phyloP scores from a whole-genome alignment of 345 rosid species.

The Ceriops tagal region DNA sequence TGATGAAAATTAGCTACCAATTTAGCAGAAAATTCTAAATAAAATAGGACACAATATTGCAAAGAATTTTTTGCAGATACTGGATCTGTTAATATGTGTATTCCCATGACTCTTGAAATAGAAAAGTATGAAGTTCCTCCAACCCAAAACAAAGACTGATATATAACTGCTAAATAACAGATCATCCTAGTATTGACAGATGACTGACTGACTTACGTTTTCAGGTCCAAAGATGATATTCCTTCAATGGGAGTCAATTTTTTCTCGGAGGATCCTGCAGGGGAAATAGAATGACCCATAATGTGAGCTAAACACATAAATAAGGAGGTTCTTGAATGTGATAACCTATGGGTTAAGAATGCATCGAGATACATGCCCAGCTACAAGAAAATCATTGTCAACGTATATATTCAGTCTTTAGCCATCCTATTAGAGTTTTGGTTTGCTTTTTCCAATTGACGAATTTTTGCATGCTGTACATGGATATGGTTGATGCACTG shows the following conservation, averaged over 20 bases:
- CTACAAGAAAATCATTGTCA: slow-evolving; percentile 4
- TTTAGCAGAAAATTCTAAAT: slow-evolving; percentile 12
- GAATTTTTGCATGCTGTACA: background rate
- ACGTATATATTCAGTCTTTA: too few relatives aligned
- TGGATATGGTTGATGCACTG: background rate
- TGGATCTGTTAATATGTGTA: background rate
- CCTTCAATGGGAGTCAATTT: slow-evolving; percentile 57
- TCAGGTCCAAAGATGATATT: slow-evolving; percentile 55
- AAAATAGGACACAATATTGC: background rate
- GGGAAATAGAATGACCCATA: slow-evolving; percentile 8
- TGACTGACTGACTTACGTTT: slow-evolving; percentile 60
- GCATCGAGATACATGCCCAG: slow-evolving; percentile 9
- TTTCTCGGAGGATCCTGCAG: slow-evolving; percentile 62
- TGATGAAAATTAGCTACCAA: slow-evolving; percentile 9
- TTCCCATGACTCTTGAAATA: too few relatives aligned
- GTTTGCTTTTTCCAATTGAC: too few relatives aligned
- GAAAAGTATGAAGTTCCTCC: background rate
- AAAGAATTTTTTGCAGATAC: slow-evolving; percentile 1
- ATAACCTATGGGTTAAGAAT: background rate
- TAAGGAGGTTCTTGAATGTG: background rate
- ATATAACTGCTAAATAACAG: background rate
- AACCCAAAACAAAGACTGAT: background rate
- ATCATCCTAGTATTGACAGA: background rate
- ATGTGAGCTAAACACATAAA: background rate
- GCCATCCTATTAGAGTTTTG: too few relatives aligned